Percentiles rank a stretch among this genome's conserved stretches.
These are phyloP conservation scores for Aspergillus awamori DNA, from an alignment of 2,329 filamentous ascomycete genomes.

Conservation along the genomic window DNA sequence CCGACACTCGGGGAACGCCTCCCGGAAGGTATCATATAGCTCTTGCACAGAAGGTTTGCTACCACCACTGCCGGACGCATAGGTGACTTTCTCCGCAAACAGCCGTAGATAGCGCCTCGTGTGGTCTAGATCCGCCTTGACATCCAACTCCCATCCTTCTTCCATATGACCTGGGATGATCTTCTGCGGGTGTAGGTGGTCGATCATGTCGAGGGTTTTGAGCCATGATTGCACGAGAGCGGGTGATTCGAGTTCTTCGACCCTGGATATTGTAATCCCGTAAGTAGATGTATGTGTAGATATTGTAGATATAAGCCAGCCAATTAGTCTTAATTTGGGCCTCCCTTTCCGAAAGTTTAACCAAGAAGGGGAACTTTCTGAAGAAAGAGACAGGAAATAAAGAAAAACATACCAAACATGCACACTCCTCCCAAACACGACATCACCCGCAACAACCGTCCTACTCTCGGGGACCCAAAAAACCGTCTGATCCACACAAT, in stretches of 20 bases:
- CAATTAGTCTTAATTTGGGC: too few relatives aligned
- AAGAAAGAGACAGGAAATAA: too few relatives aligned
- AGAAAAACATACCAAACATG: constrained; percentile 30
- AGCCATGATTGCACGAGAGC: constrained; percentile 31
- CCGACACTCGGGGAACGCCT: constrained; percentile 31
- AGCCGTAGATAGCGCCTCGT: constrained; percentile 34
- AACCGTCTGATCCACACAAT: constrained; percentile 34
- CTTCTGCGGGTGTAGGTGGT: constrained; percentile 30
- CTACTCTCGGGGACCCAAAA: constrained; percentile 35
- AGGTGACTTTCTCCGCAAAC: constrained; percentile 33
- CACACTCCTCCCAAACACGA: constrained; percentile 35
- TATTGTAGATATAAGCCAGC: too few relatives aligned
- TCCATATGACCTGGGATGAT: constrained; percentile 35
- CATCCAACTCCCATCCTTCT: constrained; percentile 31
- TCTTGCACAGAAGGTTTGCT: constrained; percentile 25
- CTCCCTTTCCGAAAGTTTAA: too few relatives aligned
- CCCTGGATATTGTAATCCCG: constrained; percentile 18
- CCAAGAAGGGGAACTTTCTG: too few relatives aligned
- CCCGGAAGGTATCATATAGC: constrained; percentile 33
- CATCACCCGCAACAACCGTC: constrained; percentile 33
- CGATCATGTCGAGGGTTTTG: constrained; percentile 30
- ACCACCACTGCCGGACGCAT: constrained; percentile 24
- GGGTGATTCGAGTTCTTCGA: constrained; percentile 35
- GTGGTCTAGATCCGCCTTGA: constrained; percentile 31
- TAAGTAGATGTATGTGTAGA: too few relatives aligned